phyloP scores from a whole-genome alignment of 345 rosid species.

The Eucalyptus lansdowneana region DNA sequence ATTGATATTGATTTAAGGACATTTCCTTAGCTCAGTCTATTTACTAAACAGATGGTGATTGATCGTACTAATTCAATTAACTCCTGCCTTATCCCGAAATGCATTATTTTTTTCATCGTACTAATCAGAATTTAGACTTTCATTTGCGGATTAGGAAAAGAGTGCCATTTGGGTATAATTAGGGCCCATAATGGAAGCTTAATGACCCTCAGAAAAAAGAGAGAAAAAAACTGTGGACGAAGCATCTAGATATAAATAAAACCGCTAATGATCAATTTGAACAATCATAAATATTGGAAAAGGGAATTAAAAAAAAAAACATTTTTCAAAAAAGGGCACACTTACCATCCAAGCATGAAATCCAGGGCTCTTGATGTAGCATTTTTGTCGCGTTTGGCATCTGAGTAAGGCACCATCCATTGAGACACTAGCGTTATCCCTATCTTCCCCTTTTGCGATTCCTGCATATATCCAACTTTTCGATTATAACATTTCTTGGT shows the following conservation, averaged over 20 bases:
- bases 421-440: slow-evolving; percentile 23
- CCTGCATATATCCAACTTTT: not conserved
- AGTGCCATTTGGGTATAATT: not conserved
- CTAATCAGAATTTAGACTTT: not conserved
- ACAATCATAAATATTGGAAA: not conserved
- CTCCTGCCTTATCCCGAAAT: not conserved
- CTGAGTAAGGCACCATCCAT: slow-evolving; percentile 31
- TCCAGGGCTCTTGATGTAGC: slow-evolving; percentile 23
- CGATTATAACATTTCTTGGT: not conserved
- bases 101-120: not conserved
- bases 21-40: not conserved
- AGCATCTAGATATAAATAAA: not conserved
- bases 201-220: not conserved
- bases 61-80: not conserved
- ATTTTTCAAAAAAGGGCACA: not conserved
- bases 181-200: not conserved
- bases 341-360: slow-evolving; percentile 27
- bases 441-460: slow-evolving; percentile 23
- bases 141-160: not conserved
- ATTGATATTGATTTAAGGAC: not conserved
- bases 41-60: not conserved
- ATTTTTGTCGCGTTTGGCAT: not conserved
- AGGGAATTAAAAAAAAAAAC: not conserved
- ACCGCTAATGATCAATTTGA: not conserved
- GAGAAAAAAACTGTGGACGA: not conserved